Evolutionary conservation across 108 stramenopile species (phyloP).

Genomic region (Chaetoceros muelleri): DNA sequence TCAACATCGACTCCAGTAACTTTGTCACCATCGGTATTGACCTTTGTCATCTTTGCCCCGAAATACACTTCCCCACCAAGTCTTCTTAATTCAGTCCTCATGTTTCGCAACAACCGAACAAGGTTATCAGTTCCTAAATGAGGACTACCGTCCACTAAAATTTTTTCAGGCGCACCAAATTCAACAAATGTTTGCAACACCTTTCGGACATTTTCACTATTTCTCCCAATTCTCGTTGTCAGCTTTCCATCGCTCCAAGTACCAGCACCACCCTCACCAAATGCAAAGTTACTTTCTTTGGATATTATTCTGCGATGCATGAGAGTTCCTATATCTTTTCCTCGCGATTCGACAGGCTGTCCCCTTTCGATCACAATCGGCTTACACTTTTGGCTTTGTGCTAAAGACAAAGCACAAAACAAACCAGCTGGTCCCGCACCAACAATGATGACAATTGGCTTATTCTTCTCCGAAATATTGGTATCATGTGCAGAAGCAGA

Average conservation of each 20-base stretch:
- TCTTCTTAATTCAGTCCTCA: slow-evolving; percentile 50
- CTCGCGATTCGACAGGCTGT: slow-evolving; percentile 84
- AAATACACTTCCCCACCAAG: slow-evolving; percentile 78
- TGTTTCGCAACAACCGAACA: slow-evolving; percentile 67
- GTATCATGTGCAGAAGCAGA: too few species aligned
- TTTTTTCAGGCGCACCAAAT: slow-evolving; percentile 78
- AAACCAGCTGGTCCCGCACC: slow-evolving; percentile 85
- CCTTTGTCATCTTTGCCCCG: slow-evolving; percentile 56
- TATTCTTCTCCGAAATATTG: background rate
- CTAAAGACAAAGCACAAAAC: slow-evolving; percentile 82
- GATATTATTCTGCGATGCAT: slow-evolving; percentile 49
- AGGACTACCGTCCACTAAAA: slow-evolving; percentile 84
- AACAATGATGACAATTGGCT: slow-evolving; percentile 44
- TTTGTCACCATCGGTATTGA: slow-evolving; percentile 34
- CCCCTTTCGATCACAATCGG: slow-evolving; percentile 85
- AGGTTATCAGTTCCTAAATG: slow-evolving; percentile 93
- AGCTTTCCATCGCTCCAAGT: slow-evolving; percentile 96
- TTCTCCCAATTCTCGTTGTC: slow-evolving; percentile 87
- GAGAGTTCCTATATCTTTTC: slow-evolving; percentile 83
- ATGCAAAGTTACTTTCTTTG: slow-evolving; percentile 79
- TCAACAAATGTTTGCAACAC: slow-evolving; percentile 78
- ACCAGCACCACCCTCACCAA: slow-evolving; percentile 95
- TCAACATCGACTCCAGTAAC: slow-evolving; percentile 32
- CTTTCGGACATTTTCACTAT: slow-evolving; percentile 60
- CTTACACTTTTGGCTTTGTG: slow-evolving; percentile 29